Percentiles rank a stretch among this genome's conserved stretches.
Evolutionary conservation across 2,329 filamentous ascomycete genomes (phyloP).

Genomic region (Aureobasidium sp.): DNA sequence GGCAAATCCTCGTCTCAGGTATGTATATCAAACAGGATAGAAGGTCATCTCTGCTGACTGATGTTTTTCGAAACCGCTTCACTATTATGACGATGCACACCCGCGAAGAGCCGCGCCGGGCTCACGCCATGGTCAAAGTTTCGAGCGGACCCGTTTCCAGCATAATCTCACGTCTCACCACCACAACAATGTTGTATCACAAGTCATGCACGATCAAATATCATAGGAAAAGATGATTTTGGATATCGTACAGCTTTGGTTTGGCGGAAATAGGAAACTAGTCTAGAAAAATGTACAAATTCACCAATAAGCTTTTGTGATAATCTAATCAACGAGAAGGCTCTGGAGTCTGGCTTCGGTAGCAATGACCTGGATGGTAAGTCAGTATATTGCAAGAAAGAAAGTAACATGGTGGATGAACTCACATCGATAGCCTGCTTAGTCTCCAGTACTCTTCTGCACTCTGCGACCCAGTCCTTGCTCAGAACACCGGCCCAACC

Average conservation of each 20-base stretch:
- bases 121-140: constrained; percentile 1
- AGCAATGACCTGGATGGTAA: constrained; percentile 63
- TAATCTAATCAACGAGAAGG: constrained; percentile 65
- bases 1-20: neutral
- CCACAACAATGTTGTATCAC: neutral
- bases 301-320: constrained; percentile 12
- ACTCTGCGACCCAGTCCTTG: constrained; percentile 88
- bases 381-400: neutral
- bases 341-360: constrained; percentile 86
- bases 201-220: neutral
- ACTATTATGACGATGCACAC: constrained; percentile 5
- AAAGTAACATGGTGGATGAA: constrained; percentile 22
- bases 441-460: constrained; percentile 87
- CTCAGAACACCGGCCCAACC: constrained; percentile 96
- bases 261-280: neutral
- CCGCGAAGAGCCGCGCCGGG: constrained; percentile 8
- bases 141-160: neutral
- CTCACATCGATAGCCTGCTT: constrained; percentile 91
- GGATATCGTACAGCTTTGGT: constrained; percentile 14
- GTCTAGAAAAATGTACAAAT: constrained; percentile 16
- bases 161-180: constrained; percentile 3
- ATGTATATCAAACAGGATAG: neutral
- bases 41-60: neutral
- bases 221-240: neutral
- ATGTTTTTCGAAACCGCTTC: constrained; percentile 2